Evolutionary conservation across 2,329 filamentous ascomycete genomes (phyloP).

Genomic region (Helicocarpus griseus): DNA sequence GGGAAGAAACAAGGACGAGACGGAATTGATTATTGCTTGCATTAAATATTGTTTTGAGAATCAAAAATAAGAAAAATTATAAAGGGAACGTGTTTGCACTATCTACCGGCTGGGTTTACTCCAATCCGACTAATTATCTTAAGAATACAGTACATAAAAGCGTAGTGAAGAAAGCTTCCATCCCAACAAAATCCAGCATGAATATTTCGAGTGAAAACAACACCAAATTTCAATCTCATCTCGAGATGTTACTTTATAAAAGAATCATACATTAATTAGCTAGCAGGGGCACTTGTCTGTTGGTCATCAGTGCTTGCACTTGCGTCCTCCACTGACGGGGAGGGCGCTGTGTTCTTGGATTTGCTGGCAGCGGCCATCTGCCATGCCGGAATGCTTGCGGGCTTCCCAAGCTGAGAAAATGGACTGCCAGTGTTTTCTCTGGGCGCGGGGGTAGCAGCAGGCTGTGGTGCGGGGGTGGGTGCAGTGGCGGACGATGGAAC

Average conservation of each 20-base stretch:
- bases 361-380: constrained; percentile 61
- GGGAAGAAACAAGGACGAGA: not conserved
- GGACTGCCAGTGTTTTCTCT: constrained; percentile 32
- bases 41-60: too few relatives aligned
- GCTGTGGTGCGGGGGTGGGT: constrained; percentile 16
- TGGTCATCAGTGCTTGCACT: constrained; percentile 17
- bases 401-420: constrained; percentile 40
- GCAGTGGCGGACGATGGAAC: constrained; percentile 20
- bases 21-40: not conserved
- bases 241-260: constrained; percentile 9
- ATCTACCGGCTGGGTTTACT: not conserved
- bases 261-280: constrained; percentile 14
- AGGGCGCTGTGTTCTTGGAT: constrained; percentile 26
- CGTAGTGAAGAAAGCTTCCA: not conserved
- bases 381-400: constrained; percentile 68
- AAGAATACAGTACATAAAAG: not conserved
- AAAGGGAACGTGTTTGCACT: not conserved
- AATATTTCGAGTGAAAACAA: not conserved
- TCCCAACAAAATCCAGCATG: not conserved
- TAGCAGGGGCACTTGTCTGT: constrained; percentile 21
- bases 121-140: not conserved
- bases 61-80: not conserved
- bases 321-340: constrained; percentile 15
- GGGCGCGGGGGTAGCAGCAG: constrained; percentile 21
- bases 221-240: constrained; percentile 14